Conservation (phyloP, 345 rosid species). For the Clausena lansium region DNA sequence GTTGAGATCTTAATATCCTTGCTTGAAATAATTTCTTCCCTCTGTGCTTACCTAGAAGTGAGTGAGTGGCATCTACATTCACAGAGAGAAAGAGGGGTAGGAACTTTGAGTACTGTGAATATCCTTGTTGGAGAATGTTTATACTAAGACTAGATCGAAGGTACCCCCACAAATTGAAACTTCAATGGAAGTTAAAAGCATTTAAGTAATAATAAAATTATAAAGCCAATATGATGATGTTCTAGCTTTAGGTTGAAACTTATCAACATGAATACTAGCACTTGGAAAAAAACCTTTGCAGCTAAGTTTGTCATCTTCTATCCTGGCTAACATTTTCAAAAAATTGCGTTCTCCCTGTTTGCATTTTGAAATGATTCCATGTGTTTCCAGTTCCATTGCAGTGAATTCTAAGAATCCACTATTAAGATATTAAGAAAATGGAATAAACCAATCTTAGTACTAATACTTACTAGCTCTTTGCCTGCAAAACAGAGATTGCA, state of each 20-base stretch:
- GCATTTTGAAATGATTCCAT: neutral
- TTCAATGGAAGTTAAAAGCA: neutral
- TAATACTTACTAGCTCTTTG: no score
- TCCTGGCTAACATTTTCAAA: neutral
- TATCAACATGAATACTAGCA: neutral
- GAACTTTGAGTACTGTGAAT: neutral
- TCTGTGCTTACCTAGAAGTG: neutral
- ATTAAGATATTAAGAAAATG: neutral
- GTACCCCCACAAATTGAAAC: neutral
- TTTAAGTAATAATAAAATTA: neutral
- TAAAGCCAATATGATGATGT: neutral
- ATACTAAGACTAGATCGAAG: neutral
- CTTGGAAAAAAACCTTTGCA: neutral
- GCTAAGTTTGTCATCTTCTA: neutral
- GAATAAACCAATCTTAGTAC: no score
- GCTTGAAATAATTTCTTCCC: neutral
- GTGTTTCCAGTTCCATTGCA: neutral
- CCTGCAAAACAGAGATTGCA: no score
- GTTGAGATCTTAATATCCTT: neutral
- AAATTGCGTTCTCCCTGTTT: neutral
- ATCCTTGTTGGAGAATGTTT: neutral
- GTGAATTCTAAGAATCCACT: neutral
- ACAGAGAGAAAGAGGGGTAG: neutral
- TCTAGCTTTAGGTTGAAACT: neutral
- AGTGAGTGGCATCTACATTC: neutral